These are phyloP conservation scores for Cyberlindnera nakhonratchasimensis DNA, from an alignment of 805 yeast genomes.

Conservation along the genomic window DNA sequence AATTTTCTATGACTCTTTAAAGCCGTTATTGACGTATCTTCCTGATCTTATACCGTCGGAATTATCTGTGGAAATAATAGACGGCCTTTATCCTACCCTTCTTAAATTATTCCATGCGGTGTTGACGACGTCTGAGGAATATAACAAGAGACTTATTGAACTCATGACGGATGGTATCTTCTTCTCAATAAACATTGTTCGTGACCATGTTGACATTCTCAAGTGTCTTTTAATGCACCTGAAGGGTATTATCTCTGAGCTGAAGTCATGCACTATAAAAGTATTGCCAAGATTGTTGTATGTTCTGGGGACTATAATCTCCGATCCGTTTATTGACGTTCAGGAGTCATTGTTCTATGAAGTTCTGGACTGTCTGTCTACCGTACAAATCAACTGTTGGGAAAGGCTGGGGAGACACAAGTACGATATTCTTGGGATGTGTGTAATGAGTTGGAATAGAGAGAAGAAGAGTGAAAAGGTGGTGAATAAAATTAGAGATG, in stretches of 20 bases:
- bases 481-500: conserved; percentile 4
- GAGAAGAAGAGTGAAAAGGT: conserved; percentile 6
- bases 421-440: conserved; percentile 24
- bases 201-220: conserved; percentile 21
- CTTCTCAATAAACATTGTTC: conserved; percentile 17
- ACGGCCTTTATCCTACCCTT: conserved; percentile 18
- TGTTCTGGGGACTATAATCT: conserved; percentile 19
- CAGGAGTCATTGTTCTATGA: conserved; percentile 12
- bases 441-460: conserved; percentile 15
- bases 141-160: conserved; percentile 8
- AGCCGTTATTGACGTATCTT: conserved; percentile 25
- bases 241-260: conserved; percentile 2
- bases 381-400: conserved; percentile 23
- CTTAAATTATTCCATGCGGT: conserved; percentile 16
- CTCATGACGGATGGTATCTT: conserved; percentile 22
- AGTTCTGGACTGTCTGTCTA: conserved; percentile 14
- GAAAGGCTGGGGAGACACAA: conserved; percentile 19
- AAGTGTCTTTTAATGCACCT: conserved; percentile 13
- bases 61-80: conserved; percentile 16
- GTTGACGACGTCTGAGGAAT: not conserved
- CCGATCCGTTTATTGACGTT: conserved; percentile 25
- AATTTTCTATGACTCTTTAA: conserved; percentile 22
- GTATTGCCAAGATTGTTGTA: conserved; percentile 23
- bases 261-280: conserved; percentile 12
- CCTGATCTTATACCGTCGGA: conserved; percentile 25